Percentiles rank a stretch among this genome's conserved stretches.
phyloP scores from a whole-genome alignment of 1,284 basidiomycete genomes.

The Prillingera fragicola region DNA sequence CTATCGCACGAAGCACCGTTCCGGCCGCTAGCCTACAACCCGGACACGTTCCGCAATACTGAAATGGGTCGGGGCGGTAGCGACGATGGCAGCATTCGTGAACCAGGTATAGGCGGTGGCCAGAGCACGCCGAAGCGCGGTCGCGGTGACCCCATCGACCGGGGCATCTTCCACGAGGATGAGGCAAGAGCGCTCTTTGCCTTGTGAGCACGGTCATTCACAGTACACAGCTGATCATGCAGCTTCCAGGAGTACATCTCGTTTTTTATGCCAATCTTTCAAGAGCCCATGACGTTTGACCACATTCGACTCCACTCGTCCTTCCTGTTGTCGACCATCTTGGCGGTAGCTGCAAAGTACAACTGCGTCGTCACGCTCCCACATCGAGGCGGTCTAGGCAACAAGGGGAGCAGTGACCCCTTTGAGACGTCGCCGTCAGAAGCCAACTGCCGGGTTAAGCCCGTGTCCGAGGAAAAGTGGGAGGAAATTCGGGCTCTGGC shows the following conservation, averaged over 20 bases:
- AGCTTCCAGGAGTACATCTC: conserved; percentile 18
- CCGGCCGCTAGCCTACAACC: conserved; percentile 18
- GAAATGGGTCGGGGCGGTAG: conserved; percentile 12
- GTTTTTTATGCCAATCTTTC: conserved; percentile 21
- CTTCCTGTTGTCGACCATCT: conserved; percentile 21
- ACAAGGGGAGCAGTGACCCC: not conserved
- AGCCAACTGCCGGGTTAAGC: conserved; percentile 1
- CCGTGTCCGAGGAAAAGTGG: conserved; percentile 17
- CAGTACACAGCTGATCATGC: conserved; percentile 2
- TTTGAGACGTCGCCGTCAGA: not conserved
- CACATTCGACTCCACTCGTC: conserved; percentile 16
- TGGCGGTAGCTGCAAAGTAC: conserved; percentile 21
- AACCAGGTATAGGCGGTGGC: conserved; percentile 2
- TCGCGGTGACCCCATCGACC: conserved; percentile 19
- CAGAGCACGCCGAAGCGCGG: conserved; percentile 16
- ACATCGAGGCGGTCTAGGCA: not conserved
- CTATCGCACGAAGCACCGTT: conserved; percentile 21
- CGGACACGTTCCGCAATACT: conserved; percentile 19
- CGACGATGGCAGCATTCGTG: not conserved
- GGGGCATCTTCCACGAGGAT: conserved; percentile 12
- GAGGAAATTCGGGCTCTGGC: conserved; percentile 16
- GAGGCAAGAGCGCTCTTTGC: conserved; percentile 15
- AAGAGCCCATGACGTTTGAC: conserved; percentile 22
- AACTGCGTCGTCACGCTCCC: conserved; percentile 2
- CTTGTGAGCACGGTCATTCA: conserved; percentile 13